phyloP scores from a whole-genome alignment of 176 grass and related monocot genomes.

The Paspalum notatum region DNA sequence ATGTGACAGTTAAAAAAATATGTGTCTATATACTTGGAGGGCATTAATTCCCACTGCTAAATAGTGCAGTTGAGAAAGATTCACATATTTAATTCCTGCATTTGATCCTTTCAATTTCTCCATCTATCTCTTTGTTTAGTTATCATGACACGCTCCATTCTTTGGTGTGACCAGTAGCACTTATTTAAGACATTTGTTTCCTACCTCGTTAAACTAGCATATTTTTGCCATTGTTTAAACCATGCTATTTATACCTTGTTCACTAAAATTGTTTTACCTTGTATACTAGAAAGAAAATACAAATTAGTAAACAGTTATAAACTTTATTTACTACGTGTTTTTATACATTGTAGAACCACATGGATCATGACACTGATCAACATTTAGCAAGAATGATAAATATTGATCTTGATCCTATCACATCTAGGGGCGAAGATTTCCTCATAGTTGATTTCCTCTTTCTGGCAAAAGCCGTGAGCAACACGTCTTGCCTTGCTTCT shows the following conservation, averaged over 20 bases:
- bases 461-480: too few relatives aligned
- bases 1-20: neutral
- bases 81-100: neutral
- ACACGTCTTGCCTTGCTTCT: too few relatives aligned
- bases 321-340: neutral
- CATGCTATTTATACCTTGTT: neutral
- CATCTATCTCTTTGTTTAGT: neutral
- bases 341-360: neutral
- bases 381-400: neutral
- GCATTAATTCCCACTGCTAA: neutral
- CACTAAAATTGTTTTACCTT: neutral
- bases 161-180: neutral
- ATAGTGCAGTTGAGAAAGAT: neutral
- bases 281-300: neutral
- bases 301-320: neutral
- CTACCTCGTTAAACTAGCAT: neutral
- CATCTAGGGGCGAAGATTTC: too few relatives aligned
- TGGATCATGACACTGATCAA: neutral
- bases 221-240: neutral
- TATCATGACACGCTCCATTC: neutral
- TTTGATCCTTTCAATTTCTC: neutral
- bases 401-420: neutral
- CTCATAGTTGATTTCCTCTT: too few relatives aligned
- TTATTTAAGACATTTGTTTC: neutral
- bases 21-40: neutral